Conservation (phyloP, 352 stramenopile species). For the Pythium insidiosum region DNA sequence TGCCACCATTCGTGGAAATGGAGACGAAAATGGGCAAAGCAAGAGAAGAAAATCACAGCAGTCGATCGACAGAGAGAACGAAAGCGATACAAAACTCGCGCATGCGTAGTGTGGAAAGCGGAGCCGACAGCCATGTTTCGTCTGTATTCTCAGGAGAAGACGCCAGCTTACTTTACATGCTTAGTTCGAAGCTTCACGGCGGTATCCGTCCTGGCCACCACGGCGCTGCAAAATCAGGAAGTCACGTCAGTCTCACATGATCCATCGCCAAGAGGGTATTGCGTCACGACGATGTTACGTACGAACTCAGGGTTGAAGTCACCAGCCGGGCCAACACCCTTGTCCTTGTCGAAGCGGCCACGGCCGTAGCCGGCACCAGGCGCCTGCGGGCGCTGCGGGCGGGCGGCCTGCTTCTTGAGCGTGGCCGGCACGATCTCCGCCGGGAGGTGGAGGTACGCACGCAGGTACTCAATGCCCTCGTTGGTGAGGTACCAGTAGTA, state of each 20-base stretch:
- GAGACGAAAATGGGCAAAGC: not conserved
- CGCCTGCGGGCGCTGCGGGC: conserved; percentile 71
- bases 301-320: conserved; percentile 88
- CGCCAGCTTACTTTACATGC: conserved; percentile 34
- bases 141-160: conserved; percentile 75
- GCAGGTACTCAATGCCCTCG: conserved; percentile 99
- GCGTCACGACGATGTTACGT: conserved; percentile 20
- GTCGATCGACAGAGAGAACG: too few relatives aligned
- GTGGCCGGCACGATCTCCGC: conserved; percentile 98
- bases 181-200: conserved; percentile 83
- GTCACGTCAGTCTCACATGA: not conserved
- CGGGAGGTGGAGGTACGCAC: conserved; percentile 96
- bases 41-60: not conserved
- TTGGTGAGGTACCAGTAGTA: conserved; percentile 99
- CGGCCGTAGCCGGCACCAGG: conserved; percentile 71
- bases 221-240: conserved; percentile 25
- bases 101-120: too few relatives aligned
- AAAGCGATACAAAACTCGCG: too few relatives aligned
- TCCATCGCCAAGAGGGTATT: too few relatives aligned
- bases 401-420: conserved; percentile 94
- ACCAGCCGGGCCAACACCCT: conserved; percentile 80
- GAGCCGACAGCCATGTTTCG: conserved; percentile 59
- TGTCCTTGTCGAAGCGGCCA: conserved; percentile 86
- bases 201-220: conserved; percentile 82
- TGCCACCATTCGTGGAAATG: too few relatives aligned